phyloP scores from a whole-genome alignment of 192 early-diverging fungal species.

The Coemansia sp. region DNA sequence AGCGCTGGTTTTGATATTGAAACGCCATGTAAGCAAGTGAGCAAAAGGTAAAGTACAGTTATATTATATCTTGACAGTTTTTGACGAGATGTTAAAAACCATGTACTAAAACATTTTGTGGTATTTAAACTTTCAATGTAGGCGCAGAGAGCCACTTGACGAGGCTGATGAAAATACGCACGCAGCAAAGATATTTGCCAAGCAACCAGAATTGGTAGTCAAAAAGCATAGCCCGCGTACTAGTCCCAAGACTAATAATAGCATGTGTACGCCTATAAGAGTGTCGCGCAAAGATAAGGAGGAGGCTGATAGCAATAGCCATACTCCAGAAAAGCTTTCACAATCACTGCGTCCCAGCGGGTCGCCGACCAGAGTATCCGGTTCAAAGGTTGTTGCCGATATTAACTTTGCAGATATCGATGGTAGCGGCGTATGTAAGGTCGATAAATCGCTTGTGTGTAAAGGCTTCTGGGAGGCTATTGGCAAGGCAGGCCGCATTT shows the following conservation, averaged over 20 bases:
- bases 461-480: constrained; percentile 42
- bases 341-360: constrained; percentile 31
- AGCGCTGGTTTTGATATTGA: not conserved
- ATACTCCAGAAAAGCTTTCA: constrained; percentile 31
- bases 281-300: not conserved
- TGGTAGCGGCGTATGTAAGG: constrained; percentile 21
- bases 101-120: too few species aligned
- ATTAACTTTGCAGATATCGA: constrained; percentile 26
- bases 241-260: not conserved
- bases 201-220: too few species aligned
- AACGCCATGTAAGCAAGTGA: not conserved
- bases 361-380: constrained; percentile 37
- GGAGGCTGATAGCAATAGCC: not conserved
- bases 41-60: not conserved
- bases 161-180: too few species aligned
- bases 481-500: constrained; percentile 28
- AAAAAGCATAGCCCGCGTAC: too few species aligned
- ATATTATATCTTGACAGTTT: too few species aligned
- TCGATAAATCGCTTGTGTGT: constrained; percentile 47
- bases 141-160: too few species aligned
- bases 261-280: not conserved
- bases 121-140: too few species aligned
- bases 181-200: too few species aligned
- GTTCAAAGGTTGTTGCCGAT: constrained; percentile 23
- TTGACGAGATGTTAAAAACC: too few species aligned